Conservation (phyloP, 2,329 filamentous ascomycete genomes). For the Lachnellula arida region DNA sequence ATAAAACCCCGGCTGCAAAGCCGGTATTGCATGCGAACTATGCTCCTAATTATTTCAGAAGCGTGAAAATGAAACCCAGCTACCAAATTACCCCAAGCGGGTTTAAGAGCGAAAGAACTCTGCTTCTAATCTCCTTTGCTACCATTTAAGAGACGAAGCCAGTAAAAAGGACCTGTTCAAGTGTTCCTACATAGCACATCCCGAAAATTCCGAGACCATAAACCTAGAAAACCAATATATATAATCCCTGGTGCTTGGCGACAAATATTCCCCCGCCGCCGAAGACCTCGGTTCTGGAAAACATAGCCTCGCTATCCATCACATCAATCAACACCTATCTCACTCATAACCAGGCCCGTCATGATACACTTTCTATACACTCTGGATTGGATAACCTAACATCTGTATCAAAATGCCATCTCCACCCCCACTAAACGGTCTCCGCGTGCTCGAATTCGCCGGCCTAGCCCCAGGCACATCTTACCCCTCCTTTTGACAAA, state of each 20-base stretch:
- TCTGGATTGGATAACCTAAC: conserved; percentile 25
- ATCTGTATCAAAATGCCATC: conserved; percentile 19
- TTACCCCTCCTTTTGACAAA: conserved; percentile 39
- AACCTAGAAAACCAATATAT: too few species aligned
- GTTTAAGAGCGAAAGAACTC: too few species aligned
- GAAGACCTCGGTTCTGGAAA: neutral
- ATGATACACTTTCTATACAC: neutral
- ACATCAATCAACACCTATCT: neutral
- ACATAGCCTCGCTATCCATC: neutral
- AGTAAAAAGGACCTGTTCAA: too few species aligned
- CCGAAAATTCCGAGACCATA: too few species aligned
- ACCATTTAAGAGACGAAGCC: too few species aligned
- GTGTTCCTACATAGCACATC: too few species aligned
- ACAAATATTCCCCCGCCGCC: neutral
- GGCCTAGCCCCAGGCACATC: conserved; percentile 52
- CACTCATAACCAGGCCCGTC: neutral
- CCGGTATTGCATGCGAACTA: neutral
- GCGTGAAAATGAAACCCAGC: neutral
- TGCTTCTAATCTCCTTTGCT: too few species aligned
- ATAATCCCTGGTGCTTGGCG: too few species aligned
- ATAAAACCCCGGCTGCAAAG: neutral
- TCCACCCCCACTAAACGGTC: conserved; percentile 46
- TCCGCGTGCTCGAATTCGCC: conserved; percentile 62
- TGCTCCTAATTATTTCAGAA: neutral
- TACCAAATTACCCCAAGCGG: too few species aligned